These are phyloP conservation scores for Theobroma grandiflorum DNA, from an alignment of 441 rosid species.

Conservation along the genomic window DNA sequence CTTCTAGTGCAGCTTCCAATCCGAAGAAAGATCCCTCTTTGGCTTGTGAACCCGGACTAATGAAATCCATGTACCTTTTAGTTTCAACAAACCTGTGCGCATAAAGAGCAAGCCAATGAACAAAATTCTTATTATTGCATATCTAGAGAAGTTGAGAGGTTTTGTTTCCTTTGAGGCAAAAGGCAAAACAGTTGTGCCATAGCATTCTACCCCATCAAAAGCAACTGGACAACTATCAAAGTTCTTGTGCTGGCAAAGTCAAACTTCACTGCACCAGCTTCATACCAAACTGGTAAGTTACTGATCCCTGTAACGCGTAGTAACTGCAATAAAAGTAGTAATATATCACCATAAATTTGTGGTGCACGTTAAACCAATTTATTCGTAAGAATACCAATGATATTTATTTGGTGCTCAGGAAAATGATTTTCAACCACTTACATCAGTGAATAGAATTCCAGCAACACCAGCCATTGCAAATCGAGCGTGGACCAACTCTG, in stretches of 20 bases:
- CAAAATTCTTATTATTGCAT: background rate
- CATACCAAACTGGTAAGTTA: slow-evolving; percentile 88
- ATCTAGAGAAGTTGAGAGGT: background rate
- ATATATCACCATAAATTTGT: background rate
- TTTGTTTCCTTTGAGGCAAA: background rate
- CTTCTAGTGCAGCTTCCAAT: slow-evolving; percentile 79
- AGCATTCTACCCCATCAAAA: slow-evolving; percentile 79
- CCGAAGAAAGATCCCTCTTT: slow-evolving; percentile 86
- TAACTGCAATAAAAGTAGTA: slow-evolving; percentile 49
- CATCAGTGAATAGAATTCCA: slow-evolving; percentile 94
- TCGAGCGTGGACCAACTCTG: slow-evolving; percentile 91
- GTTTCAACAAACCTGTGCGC: slow-evolving; percentile 78
- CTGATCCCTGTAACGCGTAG: slow-evolving; percentile 78
- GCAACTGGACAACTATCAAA: slow-evolving; percentile 69
- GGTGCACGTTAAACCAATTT: background rate
- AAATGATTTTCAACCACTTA: slow-evolving; percentile 32
- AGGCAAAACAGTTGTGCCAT: background rate
- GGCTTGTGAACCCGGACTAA: slow-evolving; percentile 89
- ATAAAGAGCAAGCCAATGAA: slow-evolving; percentile 2
- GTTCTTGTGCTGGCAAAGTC: slow-evolving; percentile 79
- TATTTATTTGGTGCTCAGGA: background rate
- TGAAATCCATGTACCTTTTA: slow-evolving; percentile 86
- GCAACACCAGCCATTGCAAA: slow-evolving; percentile 97
- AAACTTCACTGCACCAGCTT: slow-evolving; percentile 89
- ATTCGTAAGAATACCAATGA: background rate